Evolutionary conservation across 345 rosid genomes (phyloP).

Genomic region (Pelargonium nanum): DNA sequence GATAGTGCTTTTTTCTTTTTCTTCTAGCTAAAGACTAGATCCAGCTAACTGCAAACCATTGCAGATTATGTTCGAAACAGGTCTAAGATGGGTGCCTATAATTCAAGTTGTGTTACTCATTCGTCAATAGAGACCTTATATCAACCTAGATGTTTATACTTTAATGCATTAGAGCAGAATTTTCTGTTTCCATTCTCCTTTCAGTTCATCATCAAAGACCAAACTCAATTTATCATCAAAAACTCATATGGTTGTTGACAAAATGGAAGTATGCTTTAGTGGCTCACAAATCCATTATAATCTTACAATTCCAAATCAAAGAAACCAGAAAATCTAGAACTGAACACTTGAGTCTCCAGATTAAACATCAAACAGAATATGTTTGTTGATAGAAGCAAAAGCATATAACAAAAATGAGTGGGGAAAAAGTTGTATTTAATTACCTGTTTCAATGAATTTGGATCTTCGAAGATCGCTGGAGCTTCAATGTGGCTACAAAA

Average conservation of each 20-base stretch:
- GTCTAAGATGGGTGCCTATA: not conserved
- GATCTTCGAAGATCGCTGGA: slow-evolving; percentile 65
- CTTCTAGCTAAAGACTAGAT: no score
- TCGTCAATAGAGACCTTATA: no score
- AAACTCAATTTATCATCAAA: no score
- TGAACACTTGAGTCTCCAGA: not conserved
- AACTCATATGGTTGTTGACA: not conserved
- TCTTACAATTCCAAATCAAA: not conserved
- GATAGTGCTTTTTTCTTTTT: no score
- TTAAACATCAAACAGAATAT: not conserved
- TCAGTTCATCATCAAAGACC: no score
- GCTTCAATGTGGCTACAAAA: slow-evolving; percentile 45
- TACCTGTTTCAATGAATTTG: slow-evolving; percentile 65
- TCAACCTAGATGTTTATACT: no score
- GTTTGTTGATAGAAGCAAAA: not conserved
- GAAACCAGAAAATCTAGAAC: not conserved
- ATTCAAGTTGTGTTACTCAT: no score
- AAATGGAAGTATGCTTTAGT: not conserved
- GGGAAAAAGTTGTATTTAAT: not conserved
- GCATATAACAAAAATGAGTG: not conserved
- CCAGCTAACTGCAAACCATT: no score
- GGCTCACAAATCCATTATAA: not conserved
- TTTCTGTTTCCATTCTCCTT: not conserved
- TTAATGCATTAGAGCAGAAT: not conserved
- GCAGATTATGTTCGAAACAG: not conserved